Conservation (phyloP, 2,329 filamentous ascomycete genomes). For the Calonectria multiphialidica region DNA sequence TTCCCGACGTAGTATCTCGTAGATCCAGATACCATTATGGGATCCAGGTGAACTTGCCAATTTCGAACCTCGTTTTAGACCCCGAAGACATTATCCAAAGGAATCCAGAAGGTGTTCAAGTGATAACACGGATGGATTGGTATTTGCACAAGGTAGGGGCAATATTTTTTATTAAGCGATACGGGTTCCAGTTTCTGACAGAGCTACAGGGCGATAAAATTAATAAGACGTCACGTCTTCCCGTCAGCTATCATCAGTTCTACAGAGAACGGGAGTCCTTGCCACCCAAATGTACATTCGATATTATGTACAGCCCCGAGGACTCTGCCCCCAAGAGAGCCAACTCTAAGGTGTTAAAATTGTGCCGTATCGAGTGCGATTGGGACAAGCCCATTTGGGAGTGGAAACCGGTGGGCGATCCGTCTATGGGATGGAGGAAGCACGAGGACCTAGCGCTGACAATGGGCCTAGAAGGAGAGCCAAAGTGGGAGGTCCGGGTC, state of each 20-base stretch:
- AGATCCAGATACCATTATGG: slow-evolving; percentile 9
- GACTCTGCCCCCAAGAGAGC: slow-evolving; percentile 7
- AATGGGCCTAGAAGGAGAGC: slow-evolving; percentile 12
- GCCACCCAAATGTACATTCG: not conserved
- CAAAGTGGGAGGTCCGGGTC: slow-evolving; percentile 13
- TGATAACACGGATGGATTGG: slow-evolving; percentile 3
- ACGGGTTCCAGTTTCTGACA: not conserved
- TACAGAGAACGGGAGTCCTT: not conserved
- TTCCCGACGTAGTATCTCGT: slow-evolving; percentile 2
- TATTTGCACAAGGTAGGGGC: slow-evolving; percentile 8
- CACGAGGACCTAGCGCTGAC: slow-evolving; percentile 8
- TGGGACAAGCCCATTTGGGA: slow-evolving; percentile 16
- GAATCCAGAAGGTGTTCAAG: not conserved
- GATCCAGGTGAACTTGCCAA: not conserved
- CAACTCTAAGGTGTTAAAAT: not conserved
- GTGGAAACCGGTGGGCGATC: slow-evolving; percentile 5
- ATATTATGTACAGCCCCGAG: not conserved
- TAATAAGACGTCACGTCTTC: not conserved
- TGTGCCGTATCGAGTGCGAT: slow-evolving; percentile 18
- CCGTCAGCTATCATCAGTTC: not conserved
- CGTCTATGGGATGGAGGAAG: slow-evolving; percentile 3
- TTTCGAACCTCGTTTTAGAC: not conserved
- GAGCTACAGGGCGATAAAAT: not conserved
- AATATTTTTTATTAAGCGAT: not conserved
- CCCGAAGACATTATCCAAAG: not conserved